Evolutionary conservation across 2,329 filamentous ascomycete genomes (phyloP).

Genomic region (Fusarium siculi): DNA sequence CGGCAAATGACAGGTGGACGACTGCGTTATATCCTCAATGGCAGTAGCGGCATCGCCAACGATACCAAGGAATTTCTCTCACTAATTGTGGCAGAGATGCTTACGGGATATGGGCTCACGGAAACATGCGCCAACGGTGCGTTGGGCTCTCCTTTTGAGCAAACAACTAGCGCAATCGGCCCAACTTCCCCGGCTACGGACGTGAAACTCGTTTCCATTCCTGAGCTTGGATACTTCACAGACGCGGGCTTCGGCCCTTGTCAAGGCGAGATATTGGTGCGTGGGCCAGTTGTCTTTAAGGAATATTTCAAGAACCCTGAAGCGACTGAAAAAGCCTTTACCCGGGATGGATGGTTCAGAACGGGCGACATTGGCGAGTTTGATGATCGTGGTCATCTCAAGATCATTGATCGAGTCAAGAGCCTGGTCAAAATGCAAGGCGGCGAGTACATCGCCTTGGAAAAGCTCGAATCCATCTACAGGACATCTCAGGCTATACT

Average conservation of each 20-base stretch:
- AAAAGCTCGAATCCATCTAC: slow-evolving; percentile 94
- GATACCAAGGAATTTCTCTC: slow-evolving; percentile 92
- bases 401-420: slow-evolving; percentile 96
- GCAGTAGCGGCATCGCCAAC: slow-evolving; percentile 88
- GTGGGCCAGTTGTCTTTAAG: slow-evolving; percentile 77
- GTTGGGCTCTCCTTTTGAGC: slow-evolving; percentile 84
- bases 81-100: slow-evolving; percentile 92
- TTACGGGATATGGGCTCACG: slow-evolving; percentile 92
- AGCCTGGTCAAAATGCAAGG: slow-evolving; percentile 96
- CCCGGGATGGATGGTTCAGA: slow-evolving; percentile 93
- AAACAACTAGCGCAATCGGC: slow-evolving; percentile 81
- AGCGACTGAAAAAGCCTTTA: slow-evolving; percentile 82
- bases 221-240: slow-evolving; percentile 86
- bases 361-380: slow-evolving; percentile 96
- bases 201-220: slow-evolving; percentile 89
- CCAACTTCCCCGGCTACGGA: slow-evolving; percentile 82
- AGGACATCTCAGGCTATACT: slow-evolving; percentile 78
- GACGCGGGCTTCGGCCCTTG: slow-evolving; percentile 72
- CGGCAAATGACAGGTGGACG: slow-evolving; percentile 89
- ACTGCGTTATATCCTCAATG: slow-evolving; percentile 91
- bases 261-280: slow-evolving; percentile 92
- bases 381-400: slow-evolving; percentile 79
- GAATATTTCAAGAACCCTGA: slow-evolving; percentile 88
- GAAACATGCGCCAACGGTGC: slow-evolving; percentile 89
- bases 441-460: slow-evolving; percentile 95